These are phyloP conservation scores for Daldinia grandis DNA, from an alignment of 495 filamentous ascomycete species.

Conservation along the genomic window DNA sequence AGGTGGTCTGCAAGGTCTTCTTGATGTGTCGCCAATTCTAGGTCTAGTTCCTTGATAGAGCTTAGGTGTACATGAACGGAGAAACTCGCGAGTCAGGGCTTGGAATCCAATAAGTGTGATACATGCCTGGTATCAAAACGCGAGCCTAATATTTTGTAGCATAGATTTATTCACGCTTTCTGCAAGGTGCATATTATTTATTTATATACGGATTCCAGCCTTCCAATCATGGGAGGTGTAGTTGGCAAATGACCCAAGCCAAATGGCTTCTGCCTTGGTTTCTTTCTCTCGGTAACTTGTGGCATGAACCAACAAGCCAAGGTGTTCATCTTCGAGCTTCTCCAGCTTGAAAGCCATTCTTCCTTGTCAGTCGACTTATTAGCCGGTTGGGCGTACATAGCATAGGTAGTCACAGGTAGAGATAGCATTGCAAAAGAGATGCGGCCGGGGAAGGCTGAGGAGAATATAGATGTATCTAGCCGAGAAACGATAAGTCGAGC, in stretches of 20 bases:
- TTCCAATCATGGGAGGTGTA: not conserved
- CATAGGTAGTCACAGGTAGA: not conserved
- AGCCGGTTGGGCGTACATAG: not conserved
- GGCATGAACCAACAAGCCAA: not conserved
- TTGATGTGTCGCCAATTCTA: not conserved
- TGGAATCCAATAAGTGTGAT: not conserved
- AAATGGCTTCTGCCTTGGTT: not conserved
- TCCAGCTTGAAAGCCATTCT: not conserved
- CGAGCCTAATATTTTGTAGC: not conserved
- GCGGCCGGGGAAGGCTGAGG: not conserved
- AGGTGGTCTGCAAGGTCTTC: not conserved
- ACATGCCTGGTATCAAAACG: not conserved
- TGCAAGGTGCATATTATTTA: not conserved
- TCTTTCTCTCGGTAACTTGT: not conserved
- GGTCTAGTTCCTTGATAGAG: not conserved
- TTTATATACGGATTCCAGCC: not conserved
- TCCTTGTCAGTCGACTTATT: not conserved
- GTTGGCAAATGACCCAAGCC: not conserved
- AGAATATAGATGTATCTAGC: not conserved
- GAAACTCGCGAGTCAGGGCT: not conserved
- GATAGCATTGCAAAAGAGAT: not conserved
- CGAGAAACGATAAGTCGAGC: not conserved
- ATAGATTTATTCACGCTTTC: not conserved
- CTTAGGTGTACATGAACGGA: not conserved
- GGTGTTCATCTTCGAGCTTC: not conserved